phyloP scores from a whole-genome alignment of 345 rosid species.

The Balakata baccata region DNA sequence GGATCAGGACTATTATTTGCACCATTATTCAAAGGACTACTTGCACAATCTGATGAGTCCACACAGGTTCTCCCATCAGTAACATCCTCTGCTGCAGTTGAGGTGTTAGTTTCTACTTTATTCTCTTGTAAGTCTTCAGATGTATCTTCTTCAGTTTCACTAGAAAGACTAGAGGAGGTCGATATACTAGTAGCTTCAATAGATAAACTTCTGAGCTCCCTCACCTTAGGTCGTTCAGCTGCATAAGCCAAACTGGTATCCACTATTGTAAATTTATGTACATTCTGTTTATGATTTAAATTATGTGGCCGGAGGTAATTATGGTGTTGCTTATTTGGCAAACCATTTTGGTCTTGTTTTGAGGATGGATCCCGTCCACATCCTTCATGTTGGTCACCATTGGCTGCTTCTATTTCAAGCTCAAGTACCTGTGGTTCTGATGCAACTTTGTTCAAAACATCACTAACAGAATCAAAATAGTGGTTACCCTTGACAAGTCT shows the following conservation, averaged over 20 bases:
- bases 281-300: slow-evolving; percentile 18
- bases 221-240: slow-evolving; percentile 29
- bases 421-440: slow-evolving; percentile 51
- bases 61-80: slow-evolving; percentile 27
- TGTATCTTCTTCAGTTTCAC: slow-evolving; percentile 38
- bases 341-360: slow-evolving; percentile 21
- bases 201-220: slow-evolving; percentile 56
- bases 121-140: slow-evolving; percentile 41
- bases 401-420: slow-evolving; percentile 32
- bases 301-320: slow-evolving; percentile 49
- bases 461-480: slow-evolving; percentile 64
- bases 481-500: slow-evolving; percentile 67
- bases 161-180: slow-evolving; percentile 33
- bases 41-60: slow-evolving; percentile 35
- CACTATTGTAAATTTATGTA: slow-evolving; percentile 47
- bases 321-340: slow-evolving; percentile 33
- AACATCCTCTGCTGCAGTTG: slow-evolving; percentile 21
- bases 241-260: slow-evolving; percentile 47
- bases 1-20: slow-evolving; percentile 24
- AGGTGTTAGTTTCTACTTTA: slow-evolving; percentile 37
- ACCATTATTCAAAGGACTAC: slow-evolving; percentile 26
- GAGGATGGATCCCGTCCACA: slow-evolving; percentile 11
- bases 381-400: slow-evolving; percentile 19
- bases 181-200: slow-evolving; percentile 27
- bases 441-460: slow-evolving; percentile 52